Evolutionary conservation across 208 protist species (phyloP), one percentile per base, ranked within the genome.

Genomic region (Eutreptiella sp.): DNA sequence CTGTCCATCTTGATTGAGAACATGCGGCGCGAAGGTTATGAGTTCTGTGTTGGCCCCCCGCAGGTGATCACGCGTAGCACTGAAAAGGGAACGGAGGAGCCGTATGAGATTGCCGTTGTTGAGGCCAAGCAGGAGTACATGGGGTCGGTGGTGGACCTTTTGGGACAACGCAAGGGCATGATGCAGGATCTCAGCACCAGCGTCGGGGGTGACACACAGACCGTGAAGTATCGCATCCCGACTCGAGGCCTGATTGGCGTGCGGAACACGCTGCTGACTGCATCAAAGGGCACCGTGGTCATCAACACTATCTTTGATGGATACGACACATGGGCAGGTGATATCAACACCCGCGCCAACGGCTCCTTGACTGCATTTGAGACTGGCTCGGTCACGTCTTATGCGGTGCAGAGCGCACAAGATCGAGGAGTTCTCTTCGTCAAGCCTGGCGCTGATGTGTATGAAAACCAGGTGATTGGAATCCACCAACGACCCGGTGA

Each of bases 1-100:
- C 79, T 98, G 9, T 94, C 88, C 53, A 88, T 98, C 23, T 88
- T 98, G 46, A 84, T 98, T 39, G 93, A 98, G 58, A 91, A 94
- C 32, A 95, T 98, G 92, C 81, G 94, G 31, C 84, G 94, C 53
- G 92, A 98, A 64, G 93, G 93, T 24, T 96, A 89, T 63, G 94
- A 98, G 72, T 85, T 98, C 57, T 74, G 90, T 39, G 81, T 97
- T 48, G 91, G 83, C 47, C 89, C 90, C n/a, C 93, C 94, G 24
- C 47, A 62, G 33, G 83, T 95, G n/a, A 50, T 96, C 4, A 92
- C 84, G 14, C 72, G 73, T 34, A 66, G 80, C 4, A 81, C 87
- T 55, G 76, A 92, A 63, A 78, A 67, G 35, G 75, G 80, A 26
- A 33, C 32, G 1, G n/a, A 73, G n/a, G 83, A 89, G 53, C 83